Conservation (phyloP, 2,329 filamentous ascomycete species). For the Aspergillus ochraceus region DNA sequence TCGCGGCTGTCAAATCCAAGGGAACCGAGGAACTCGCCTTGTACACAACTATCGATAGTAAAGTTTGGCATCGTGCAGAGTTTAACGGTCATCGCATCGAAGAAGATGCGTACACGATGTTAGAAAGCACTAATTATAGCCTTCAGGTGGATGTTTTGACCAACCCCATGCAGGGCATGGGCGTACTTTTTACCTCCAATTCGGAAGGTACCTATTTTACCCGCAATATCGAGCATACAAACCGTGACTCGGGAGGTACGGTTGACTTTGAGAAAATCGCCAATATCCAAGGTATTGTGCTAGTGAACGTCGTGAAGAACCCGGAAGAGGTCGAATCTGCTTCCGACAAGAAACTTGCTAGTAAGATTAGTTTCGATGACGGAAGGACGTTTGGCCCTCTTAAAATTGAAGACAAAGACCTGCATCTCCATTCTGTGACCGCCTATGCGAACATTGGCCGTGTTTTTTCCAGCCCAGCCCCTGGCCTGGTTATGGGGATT, state of each 20-base stretch:
- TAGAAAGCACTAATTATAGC: conserved; percentile 97
- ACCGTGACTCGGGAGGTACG: conserved; percentile 71
- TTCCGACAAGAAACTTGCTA: conserved; percentile 67
- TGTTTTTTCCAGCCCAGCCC: conserved; percentile 90
- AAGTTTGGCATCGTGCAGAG: conserved; percentile 86
- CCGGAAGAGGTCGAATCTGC: conserved; percentile 67
- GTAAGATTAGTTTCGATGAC: conserved; percentile 92
- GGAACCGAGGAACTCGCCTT: conserved; percentile 88
- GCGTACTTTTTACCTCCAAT: conserved; percentile 90
- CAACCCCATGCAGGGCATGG: conserved; percentile 66
- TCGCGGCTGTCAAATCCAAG: conserved; percentile 76
- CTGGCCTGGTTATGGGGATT: conserved; percentile 89
- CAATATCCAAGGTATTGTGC: conserved; percentile 85
- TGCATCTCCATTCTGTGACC: conserved; percentile 93
- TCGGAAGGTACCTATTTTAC: conserved; percentile 97
- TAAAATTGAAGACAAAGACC: conserved; percentile 63
- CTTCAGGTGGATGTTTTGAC: conserved; percentile 94
- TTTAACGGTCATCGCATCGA: conserved; percentile 86
- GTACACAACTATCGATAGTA: conserved; percentile 81
- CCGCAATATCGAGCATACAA: conserved; percentile 87
- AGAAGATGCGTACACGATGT: conserved; percentile 82
- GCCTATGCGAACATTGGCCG: conserved; percentile 77
- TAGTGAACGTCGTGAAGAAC: conserved; percentile 89
- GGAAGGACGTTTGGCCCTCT: conserved; percentile 79
- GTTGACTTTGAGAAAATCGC: conserved; percentile 96